Evolutionary conservation across 2,329 filamentous ascomycete species (phyloP).

Genomic region (Exophiala oligosperma): DNA sequence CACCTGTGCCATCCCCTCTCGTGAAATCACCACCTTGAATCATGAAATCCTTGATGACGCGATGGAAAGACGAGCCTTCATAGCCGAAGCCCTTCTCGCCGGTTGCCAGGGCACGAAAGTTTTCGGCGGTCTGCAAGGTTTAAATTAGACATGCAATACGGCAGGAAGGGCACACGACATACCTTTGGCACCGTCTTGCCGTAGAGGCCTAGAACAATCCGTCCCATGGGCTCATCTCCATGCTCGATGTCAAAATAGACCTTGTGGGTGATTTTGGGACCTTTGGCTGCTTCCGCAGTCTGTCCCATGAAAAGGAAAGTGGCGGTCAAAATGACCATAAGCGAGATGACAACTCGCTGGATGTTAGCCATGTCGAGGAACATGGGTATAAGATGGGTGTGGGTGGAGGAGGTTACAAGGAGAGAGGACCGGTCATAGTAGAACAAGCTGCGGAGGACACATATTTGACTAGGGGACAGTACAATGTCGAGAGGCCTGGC

Average conservation of each 20-base stretch:
- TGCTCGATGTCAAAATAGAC: slow-evolving; percentile 68
- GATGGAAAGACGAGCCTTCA: slow-evolving; percentile 66
- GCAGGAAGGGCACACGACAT: slow-evolving; percentile 9
- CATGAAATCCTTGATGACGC: slow-evolving; percentile 71
- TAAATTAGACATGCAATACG: neutral
- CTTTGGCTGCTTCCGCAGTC: slow-evolving; percentile 72
- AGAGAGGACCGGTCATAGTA: neutral
- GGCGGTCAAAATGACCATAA: slow-evolving; percentile 74
- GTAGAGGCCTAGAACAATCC: slow-evolving; percentile 65
- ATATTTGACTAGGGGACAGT: neutral
- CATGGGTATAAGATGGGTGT: slow-evolving; percentile 10
- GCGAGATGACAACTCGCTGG: slow-evolving; percentile 68
- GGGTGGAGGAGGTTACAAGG: neutral
- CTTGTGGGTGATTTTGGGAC: slow-evolving; percentile 91
- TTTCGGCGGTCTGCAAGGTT: slow-evolving; percentile 58
- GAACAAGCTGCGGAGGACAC: slow-evolving; percentile 2
- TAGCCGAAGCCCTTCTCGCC: slow-evolving; percentile 69
- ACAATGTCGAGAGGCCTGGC: neutral
- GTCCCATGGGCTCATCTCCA: slow-evolving; percentile 61
- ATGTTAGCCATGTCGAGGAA: slow-evolving; percentile 69
- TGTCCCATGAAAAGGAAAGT: slow-evolving; percentile 74
- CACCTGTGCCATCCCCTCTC: slow-evolving; percentile 63
- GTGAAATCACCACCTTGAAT: slow-evolving; percentile 71
- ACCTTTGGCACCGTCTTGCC: slow-evolving; percentile 68
- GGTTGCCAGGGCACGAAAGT: slow-evolving; percentile 64